Evolutionary conservation across 148 eudicot genomes (phyloP), one percentile per base, ranked within the genome.

Genomic region (Polygonum maritimum): DNA sequence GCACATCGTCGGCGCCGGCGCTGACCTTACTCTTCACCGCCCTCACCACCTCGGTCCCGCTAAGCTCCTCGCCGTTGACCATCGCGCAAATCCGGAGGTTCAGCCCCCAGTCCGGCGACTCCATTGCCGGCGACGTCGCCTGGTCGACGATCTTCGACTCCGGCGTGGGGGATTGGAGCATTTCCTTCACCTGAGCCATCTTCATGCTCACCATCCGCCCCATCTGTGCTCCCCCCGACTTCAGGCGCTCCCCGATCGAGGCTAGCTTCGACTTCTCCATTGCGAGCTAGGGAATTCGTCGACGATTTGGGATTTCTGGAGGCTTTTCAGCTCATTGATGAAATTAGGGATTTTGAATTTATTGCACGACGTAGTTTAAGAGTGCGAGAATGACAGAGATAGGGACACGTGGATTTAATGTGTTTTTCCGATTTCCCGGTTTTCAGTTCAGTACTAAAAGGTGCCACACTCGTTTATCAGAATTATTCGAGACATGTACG

Each of bases 141-240:
- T 92, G 93, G 39, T 94, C 98, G 74, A 94, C 98, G 77, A 89
- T 78, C 33, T 86, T 89, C 31, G 96, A 92, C 60, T 94, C 96
- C 0, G 91, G 90, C 0, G 98, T 92, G 0, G 98, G 97, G 0
- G 91, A 5, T 69, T 84, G 88, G 3, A 94, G 85, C 15, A 92
- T 76, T 19, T 82, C 85, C 67, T 85, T 85, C 82, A 85, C 79
- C 21, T 88, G 88, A 33, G 84, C 80, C 78, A 94, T 74, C 69
- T 94, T 94, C 0, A 89, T 60, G 86, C 86, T 86, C 36, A 94
- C 85, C 11, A 85, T 74, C 35, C 90, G 81, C 58, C 88, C 81
- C 91, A 93, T 86, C 73, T 91, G 92, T 5, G 92, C 84, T 40
- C 90, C 83, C 13, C 89, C 82, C 5, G 88, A 84, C 79, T 88